phyloP scores from a whole-genome alignment of 139 green algal genomes.

The Limnomonas spitsbergensis region DNA sequence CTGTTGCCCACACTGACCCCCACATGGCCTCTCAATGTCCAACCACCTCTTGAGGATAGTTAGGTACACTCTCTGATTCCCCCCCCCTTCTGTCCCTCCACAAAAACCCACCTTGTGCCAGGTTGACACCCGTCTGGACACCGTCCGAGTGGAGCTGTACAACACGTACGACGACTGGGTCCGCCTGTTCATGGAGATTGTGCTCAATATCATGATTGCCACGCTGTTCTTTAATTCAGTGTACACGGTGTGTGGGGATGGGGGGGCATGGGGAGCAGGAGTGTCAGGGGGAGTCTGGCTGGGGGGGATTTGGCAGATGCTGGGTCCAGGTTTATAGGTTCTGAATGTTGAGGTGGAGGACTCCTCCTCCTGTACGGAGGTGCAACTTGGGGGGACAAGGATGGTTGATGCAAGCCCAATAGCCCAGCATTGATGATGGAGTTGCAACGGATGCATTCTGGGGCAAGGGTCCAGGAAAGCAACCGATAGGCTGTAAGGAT shows the following conservation, averaged over 20 bases:
- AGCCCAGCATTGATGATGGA: too few species aligned
- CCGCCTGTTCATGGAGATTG: slow-evolving; percentile 62
- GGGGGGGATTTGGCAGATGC: too few species aligned
- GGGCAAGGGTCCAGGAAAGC: too few species aligned
- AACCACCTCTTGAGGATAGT: too few species aligned
- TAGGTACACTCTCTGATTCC: not conserved
- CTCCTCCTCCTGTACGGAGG: too few species aligned
- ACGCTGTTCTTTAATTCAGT: slow-evolving; percentile 31
- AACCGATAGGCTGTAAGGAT: too few species aligned
- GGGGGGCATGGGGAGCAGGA: too few species aligned
- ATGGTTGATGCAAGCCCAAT: too few species aligned
- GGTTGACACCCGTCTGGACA: slow-evolving; percentile 67
- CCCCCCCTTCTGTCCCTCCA: not conserved
- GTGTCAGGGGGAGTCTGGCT: too few species aligned
- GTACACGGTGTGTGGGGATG: not conserved
- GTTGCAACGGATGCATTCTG: too few species aligned
- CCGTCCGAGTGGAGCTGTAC: slow-evolving; percentile 74
- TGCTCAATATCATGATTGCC: slow-evolving; percentile 58
- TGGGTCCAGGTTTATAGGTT: not conserved
- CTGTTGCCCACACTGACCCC: not conserved
- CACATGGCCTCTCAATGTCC: not conserved
- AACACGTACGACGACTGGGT: slow-evolving; percentile 44
- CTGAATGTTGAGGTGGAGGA: not conserved
- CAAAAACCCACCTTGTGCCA: not conserved
- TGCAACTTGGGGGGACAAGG: too few species aligned